phyloP scores from a whole-genome alignment of 345 rosid species.

The Fremontodendron californicum region DNA sequence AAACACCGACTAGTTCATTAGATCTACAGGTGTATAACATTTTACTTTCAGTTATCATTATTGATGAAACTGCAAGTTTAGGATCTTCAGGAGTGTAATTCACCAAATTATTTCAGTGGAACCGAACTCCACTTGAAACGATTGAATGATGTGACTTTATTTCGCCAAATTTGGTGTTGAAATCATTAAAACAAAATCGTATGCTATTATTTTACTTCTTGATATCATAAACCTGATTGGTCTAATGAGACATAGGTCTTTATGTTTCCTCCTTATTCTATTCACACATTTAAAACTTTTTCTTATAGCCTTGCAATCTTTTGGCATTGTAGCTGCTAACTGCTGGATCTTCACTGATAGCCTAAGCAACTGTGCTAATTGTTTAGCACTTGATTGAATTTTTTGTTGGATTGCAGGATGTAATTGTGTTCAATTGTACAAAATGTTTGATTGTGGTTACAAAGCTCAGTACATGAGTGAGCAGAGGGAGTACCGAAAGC shows the following conservation, averaged over 20 bases:
- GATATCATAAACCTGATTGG: not conserved
- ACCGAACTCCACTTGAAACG: not conserved
- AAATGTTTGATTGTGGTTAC: slow-evolving; percentile 63
- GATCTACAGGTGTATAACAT: not conserved
- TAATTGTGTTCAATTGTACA: slow-evolving; percentile 35
- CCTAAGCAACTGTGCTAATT: not conserved
- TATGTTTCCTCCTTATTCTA: no score
- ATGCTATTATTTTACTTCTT: not conserved
- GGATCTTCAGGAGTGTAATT: not conserved
- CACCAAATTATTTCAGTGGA: not conserved
- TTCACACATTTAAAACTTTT: no score
- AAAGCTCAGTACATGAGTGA: slow-evolving; percentile 66
- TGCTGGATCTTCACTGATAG: not conserved
- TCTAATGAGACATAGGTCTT: not conserved
- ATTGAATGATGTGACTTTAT: not conserved
- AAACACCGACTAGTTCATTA: not conserved
- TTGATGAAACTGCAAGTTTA: not conserved
- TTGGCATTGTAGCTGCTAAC: not conserved
- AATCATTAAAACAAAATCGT: not conserved
- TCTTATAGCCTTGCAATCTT: not conserved
- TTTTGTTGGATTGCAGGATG: slow-evolving; percentile 38
- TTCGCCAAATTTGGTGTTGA: not conserved
- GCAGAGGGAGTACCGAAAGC: slow-evolving; percentile 55
- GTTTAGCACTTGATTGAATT: not conserved
- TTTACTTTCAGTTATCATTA: not conserved